Evolutionary conservation across 1,139 yeast genomes (phyloP), one percentile per base, ranked within the genome.

Genomic region (Debaryomyces fabryi): DNA sequence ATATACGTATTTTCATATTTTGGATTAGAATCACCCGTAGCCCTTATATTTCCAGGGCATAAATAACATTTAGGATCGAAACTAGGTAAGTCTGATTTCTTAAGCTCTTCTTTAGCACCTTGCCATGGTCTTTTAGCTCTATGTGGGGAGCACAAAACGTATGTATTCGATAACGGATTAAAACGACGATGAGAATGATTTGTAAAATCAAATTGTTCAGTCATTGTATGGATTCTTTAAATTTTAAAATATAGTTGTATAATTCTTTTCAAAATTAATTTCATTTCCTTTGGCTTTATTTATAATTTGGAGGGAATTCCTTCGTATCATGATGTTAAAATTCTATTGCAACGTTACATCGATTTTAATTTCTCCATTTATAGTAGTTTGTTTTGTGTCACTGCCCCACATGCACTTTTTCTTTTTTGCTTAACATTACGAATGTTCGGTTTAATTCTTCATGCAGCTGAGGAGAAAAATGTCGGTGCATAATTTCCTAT

Each of bases 71-170:
- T 79, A 25, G 81, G 79, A 58, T 86, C 93, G 59, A 81, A 85
- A 38, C 62, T 69, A 1, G 88, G 86, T 52, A 79, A 69, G 35
- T 65, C 58, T 18, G 70, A 73, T 46, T 67, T 72, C 47, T 66
- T 65, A 23, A 76, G 67, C 42, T 72, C 75, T 62, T 86, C 92
- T 54, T 82, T 76, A 54, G 85, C 88, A 42, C 92, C 92, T 64
- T 84, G 88, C 93, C 92, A 86, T 20, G 91, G 92, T 56, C 93
- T 77, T 63, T 85, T 85, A 32, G 91, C 82, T 51, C 93, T 72
- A 61, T 86, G 93, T 5, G 93, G 93, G 7, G 91, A 85, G 48
- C 88, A 86, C 47, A 86, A 71, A 27, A 86, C 82, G 80, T 85
- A 85, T 21, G 77, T 66, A 48, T 81, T 79, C 21, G 85, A 76